Conservation (phyloP, 805 yeast genomes). For the Saccharomycodes ludwigii region DNA sequence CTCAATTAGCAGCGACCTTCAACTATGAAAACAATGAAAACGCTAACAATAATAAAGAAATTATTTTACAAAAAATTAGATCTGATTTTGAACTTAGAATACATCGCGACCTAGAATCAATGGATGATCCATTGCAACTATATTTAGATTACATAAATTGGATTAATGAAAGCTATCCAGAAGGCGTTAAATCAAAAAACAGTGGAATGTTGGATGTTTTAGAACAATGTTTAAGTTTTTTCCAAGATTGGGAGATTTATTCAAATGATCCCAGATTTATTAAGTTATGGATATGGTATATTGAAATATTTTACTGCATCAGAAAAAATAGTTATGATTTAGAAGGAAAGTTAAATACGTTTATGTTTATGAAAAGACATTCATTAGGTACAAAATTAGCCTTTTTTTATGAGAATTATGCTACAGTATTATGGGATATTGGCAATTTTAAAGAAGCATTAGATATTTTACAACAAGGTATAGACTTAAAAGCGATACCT, state of each 20-base stretch:
- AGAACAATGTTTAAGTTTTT: slow-evolving; percentile 60
- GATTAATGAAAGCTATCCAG: slow-evolving; percentile 51
- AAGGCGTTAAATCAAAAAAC: slow-evolving; percentile 44
- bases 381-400: slow-evolving; percentile 60
- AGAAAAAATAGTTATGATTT: slow-evolving; percentile 29
- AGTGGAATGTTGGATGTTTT: slow-evolving; percentile 55
- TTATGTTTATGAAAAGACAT: slow-evolving; percentile 55
- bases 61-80: slow-evolving; percentile 24
- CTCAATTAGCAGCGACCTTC: slow-evolving; percentile 37
- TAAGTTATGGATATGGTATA: slow-evolving; percentile 70
- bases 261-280: slow-evolving; percentile 76
- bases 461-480: slow-evolving; percentile 14
- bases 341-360: slow-evolving; percentile 60
- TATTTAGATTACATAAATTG: slow-evolving; percentile 67
- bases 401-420: slow-evolving; percentile 68
- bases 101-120: slow-evolving; percentile 34
- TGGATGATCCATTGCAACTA: slow-evolving; percentile 76
- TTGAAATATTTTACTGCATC: slow-evolving; percentile 22
- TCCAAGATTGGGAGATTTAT: slow-evolving; percentile 53
- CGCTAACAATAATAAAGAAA: too few relatives aligned
- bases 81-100: slow-evolving; percentile 39
- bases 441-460: slow-evolving; percentile 10
- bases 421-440: slow-evolving; percentile 25
- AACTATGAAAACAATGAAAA: slow-evolving; percentile 14
- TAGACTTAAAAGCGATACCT: slow-evolving; percentile 58